Conservation (phyloP, 306 rosid species). For the Lithocarpus polystachyus region DNA sequence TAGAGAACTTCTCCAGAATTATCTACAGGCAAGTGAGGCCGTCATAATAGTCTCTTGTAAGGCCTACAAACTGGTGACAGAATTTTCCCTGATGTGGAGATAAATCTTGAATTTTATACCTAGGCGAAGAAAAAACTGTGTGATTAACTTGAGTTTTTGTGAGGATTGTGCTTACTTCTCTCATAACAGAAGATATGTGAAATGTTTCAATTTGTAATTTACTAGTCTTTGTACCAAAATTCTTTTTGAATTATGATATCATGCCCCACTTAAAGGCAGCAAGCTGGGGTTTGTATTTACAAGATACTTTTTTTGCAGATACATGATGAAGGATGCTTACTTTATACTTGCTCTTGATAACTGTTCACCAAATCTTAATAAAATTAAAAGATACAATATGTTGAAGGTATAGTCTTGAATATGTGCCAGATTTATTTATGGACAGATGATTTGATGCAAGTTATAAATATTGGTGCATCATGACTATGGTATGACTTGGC, state of each 20-base stretch:
- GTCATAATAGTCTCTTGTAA: slow-evolving; percentile 3
- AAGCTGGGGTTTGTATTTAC: slow-evolving; percentile 4
- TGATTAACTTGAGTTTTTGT: background rate
- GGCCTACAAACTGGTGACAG: background rate
- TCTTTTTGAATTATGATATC: background rate
- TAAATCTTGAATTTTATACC: background rate
- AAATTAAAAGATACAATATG: slow-evolving; percentile 7
- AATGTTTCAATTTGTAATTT: background rate
- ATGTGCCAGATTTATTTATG: slow-evolving; percentile 20
- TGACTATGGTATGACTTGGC: slow-evolving; percentile 32
- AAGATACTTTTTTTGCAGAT: slow-evolving; percentile 11
- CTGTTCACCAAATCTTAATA: slow-evolving; percentile 7
- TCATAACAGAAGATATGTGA: background rate
- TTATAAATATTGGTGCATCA: slow-evolving; percentile 40
- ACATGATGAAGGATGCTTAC: slow-evolving; percentile 19
- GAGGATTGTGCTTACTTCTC: background rate
- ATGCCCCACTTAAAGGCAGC: background rate
- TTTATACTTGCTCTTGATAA: slow-evolving; percentile 6
- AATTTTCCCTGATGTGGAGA: background rate
- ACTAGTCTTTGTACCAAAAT: background rate
- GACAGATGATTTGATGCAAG: slow-evolving; percentile 30
- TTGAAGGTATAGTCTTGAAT: slow-evolving; percentile 22
- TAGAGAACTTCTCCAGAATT: slow-evolving; percentile 20
- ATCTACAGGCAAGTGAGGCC: slow-evolving; percentile 16
- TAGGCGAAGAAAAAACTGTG: background rate